Evolutionary conservation across 805 yeast species (phyloP).

Genomic region (Pichia cabralensis): DNA sequence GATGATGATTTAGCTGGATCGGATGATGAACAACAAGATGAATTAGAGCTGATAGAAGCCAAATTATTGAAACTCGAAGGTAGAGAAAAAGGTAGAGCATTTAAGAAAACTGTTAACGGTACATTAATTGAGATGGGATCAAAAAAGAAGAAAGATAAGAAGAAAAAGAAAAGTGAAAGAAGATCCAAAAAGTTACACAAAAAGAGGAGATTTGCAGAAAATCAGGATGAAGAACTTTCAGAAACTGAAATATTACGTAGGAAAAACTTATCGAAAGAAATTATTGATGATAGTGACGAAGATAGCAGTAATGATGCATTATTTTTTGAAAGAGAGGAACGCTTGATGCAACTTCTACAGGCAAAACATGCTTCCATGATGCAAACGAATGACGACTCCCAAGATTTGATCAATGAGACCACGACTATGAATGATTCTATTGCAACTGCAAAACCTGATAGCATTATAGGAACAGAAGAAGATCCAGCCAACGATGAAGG

Average conservation of each 20-base stretch:
- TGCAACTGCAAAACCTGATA: conserved; percentile 3
- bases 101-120: conserved; percentile 12
- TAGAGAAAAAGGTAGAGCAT: conserved; percentile 19
- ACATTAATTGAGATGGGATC: conserved; percentile 9
- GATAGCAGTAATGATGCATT: conserved; percentile 43
- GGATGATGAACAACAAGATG: conserved; percentile 31
- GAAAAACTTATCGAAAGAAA: conserved; percentile 38
- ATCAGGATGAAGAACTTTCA: conserved; percentile 17
- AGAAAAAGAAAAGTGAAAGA: conserved; percentile 1
- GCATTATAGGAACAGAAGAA: too few relatives aligned
- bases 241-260: conserved; percentile 10
- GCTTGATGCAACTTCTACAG: conserved; percentile 30
- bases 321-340: conserved; percentile 49
- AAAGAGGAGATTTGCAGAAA: conserved; percentile 18
- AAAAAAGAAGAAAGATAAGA: conserved; percentile 5
- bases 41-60: conserved; percentile 31
- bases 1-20: conserved; percentile 27
- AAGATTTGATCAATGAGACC: too few relatives aligned
- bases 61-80: conserved; percentile 13
- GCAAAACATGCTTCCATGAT: too few relatives aligned
- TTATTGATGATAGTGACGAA: conserved; percentile 53
- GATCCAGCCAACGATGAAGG: too few relatives aligned
- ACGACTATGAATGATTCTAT: too few relatives aligned
- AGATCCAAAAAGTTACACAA: conserved; percentile 7
- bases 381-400: too few relatives aligned